Evolutionary conservation across 768 basidiomycete genomes (phyloP), one percentile per base, ranked within the genome.

Genomic region (Mycena galericulata): DNA sequence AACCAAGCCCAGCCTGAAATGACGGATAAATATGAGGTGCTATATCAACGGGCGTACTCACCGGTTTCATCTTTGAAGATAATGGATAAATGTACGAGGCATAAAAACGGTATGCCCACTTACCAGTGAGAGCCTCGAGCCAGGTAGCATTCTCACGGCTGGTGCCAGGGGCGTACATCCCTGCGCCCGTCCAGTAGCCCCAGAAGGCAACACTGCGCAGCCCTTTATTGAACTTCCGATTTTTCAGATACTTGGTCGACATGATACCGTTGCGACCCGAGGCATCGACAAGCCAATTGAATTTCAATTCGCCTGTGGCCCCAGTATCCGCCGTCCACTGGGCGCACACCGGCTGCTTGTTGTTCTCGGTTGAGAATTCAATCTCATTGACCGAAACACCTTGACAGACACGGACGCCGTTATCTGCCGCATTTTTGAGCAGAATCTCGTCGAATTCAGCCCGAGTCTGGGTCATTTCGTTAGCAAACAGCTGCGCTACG

Each of bases 221-320:
- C 9, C 81, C 78, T 45, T 79, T 75, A 36, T 85, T 87, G 67
- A 81, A 82, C 53, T 76, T 79, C 20, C 86, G 79, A 67, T 84
- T 85, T 58, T 83, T 82, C 24, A 86, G 70, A 62, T 87, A 86
- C 36, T 79, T 81, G 22, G 81, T 82, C 9, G 83, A 85, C 76
- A 87, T 78, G 62, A 87, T 12, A 4, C 90, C 90, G 0, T 79
- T 78, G 2, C 90, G 83, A 36, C 91, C 91, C 3, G 84, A 85
- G 5, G 89, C 90, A 72, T 92, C 91, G 22, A 92, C 81, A 26
- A 92, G 76, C 65, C 85, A 90, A 54, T 90, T 85, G 62, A 91
- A 92, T 0, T 77, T 73, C 45, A 88, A 87, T 30, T 77, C 79
- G 14, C 85, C 83, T 4, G 77, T 74, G 36, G 65, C 68, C 4